Evolutionary conservation across 139 green algal species (phyloP).

Genomic region (Protoeuglena noctilucae): DNA sequence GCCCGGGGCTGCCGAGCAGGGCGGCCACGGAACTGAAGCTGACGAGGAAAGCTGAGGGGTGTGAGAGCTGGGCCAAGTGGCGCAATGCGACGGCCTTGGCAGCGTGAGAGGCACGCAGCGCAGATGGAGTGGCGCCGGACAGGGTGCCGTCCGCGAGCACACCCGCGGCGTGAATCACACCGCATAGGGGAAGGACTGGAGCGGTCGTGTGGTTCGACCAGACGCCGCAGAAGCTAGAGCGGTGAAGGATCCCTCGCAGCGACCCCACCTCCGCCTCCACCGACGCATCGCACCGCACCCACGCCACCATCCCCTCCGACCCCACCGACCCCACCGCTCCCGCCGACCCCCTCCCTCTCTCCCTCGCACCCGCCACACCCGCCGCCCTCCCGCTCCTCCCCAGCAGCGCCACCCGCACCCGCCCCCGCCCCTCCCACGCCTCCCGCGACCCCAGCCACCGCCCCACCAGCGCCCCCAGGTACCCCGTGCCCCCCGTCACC

Average conservation of each 20-base stretch:
- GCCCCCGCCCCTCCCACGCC: not conserved
- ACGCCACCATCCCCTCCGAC: too few species aligned
- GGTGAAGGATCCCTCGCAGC: too few species aligned
- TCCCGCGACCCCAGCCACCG: not conserved
- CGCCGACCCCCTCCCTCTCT: too few species aligned
- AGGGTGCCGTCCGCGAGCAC: not conserved
- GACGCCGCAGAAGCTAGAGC: too few species aligned
- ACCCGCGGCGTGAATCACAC: not conserved
- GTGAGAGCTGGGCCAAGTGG: too few species aligned
- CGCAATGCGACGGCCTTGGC: too few species aligned
- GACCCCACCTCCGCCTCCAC: too few species aligned
- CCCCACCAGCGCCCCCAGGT: not conserved
- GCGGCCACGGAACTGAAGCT: slow-evolving; percentile 65
- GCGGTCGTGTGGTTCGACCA: too few species aligned
- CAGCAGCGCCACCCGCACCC: slow-evolving; percentile 18
- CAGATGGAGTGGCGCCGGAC: too few species aligned
- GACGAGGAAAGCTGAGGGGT: too few species aligned
- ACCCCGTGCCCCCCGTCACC: slow-evolving; percentile 1
- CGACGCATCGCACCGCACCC: too few species aligned
- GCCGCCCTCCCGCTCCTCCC: not conserved
- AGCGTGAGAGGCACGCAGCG: not conserved
- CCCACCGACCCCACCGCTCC: too few species aligned
- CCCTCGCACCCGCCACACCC: slow-evolving; percentile 50
- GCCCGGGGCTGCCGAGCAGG: slow-evolving; percentile 58
- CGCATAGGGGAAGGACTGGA: not conserved